Percentiles rank a stretch among this genome's conserved stretches.
These are phyloP conservation scores for Staphylotrichum longicolle DNA, from an alignment of 495 filamentous ascomycete species.

Conservation along the genomic window DNA sequence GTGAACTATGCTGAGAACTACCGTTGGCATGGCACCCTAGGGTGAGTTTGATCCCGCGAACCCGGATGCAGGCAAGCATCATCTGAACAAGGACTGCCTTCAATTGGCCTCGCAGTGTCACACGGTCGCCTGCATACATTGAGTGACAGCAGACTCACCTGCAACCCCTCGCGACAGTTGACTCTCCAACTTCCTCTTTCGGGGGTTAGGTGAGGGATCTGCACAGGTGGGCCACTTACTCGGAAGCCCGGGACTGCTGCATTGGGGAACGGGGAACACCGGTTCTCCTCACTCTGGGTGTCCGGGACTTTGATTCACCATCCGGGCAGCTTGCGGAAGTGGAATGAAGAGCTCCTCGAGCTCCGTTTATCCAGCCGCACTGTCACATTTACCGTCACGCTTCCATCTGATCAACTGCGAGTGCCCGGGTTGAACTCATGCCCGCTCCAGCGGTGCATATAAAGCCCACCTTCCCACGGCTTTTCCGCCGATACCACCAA, in stretches of 20 bases:
- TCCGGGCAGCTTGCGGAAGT: background rate
- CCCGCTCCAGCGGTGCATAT: too few relatives aligned
- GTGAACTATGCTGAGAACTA: background rate
- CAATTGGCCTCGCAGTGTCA: too few relatives aligned
- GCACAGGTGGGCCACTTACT: background rate
- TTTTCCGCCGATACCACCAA: background rate
- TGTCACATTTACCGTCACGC: background rate
- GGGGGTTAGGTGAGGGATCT: background rate
- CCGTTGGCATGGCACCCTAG: background rate
- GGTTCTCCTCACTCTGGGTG: background rate
- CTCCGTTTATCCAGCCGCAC: background rate
- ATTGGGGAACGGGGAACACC: background rate
- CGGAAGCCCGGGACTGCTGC: too few relatives aligned
- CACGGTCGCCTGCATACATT: too few relatives aligned
- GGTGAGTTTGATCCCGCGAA: background rate
- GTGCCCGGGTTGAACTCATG: too few relatives aligned
- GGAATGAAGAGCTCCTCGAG: too few relatives aligned
- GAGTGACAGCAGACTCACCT: too few relatives aligned
- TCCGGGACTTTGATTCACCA: background rate
- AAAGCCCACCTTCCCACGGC: too few relatives aligned
- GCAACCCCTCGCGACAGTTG: background rate
- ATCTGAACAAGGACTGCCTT: too few relatives aligned
- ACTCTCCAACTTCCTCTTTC: slow-evolving; percentile 9
- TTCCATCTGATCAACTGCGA: too few relatives aligned
- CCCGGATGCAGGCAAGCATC: background rate